Conservation (phyloP, 2,329 filamentous ascomycete species). For the Ophiostoma pallidulum region DNA sequence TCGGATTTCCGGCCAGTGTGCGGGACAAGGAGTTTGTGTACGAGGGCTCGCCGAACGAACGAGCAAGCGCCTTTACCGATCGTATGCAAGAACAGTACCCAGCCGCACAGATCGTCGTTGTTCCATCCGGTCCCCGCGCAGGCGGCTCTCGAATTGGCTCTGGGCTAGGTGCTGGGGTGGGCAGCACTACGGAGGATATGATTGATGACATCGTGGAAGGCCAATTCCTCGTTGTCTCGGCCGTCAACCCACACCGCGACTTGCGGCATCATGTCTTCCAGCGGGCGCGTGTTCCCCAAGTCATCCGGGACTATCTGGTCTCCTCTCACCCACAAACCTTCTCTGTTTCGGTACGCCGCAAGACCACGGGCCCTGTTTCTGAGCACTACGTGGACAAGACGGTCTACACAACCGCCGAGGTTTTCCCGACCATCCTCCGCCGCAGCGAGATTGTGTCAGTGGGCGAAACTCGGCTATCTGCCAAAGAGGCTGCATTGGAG, state of each 20-base stretch:
- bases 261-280: conserved; percentile 77
- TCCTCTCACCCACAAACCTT: conserved; percentile 70
- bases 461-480: conserved; percentile 56
- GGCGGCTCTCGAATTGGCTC: conserved; percentile 8
- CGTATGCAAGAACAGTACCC: conserved; percentile 89
- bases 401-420: conserved; percentile 71
- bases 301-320: conserved; percentile 78
- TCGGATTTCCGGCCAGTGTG: conserved; percentile 73
- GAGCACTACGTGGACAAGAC: conserved; percentile 77
- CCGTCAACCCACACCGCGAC: conserved; percentile 75
- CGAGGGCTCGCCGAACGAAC: conserved; percentile 69
- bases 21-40: conserved; percentile 91
- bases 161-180: background rate
- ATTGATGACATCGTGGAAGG: conserved; percentile 70
- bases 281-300: conserved; percentile 70
- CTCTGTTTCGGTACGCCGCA: conserved; percentile 63
- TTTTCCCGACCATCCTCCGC: conserved; percentile 84
- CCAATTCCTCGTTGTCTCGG: conserved; percentile 76
- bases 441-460: conserved; percentile 72
- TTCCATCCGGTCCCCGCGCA: conserved; percentile 4
- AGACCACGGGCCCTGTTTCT: conserved; percentile 56
- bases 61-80: conserved; percentile 74
- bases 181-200: conserved; percentile 42
- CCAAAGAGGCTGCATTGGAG: conserved; percentile 82
- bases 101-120: conserved; percentile 62